Evolutionary conservation across 805 yeast genomes (phyloP).

Genomic region (Hanseniaspora vineae): DNA sequence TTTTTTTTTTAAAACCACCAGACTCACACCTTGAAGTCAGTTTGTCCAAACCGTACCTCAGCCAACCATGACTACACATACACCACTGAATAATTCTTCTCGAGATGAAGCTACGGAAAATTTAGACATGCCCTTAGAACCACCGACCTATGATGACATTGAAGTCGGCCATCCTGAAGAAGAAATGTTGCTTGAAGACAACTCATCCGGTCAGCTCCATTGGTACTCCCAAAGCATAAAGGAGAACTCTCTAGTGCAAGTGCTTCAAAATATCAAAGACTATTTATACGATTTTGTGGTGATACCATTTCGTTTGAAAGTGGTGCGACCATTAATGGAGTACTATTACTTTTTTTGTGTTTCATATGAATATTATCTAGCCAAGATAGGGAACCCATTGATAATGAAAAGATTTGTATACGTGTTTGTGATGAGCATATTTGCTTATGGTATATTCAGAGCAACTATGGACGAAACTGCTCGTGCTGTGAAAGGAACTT

Average conservation of each 20-base stretch:
- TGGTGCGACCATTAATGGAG: slow-evolving; percentile 37
- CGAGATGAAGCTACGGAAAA: no score
- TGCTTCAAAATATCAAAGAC: slow-evolving; percentile 9
- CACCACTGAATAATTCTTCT: no score
- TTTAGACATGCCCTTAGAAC: not conserved
- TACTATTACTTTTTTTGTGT: slow-evolving; percentile 22
- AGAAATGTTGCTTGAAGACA: slow-evolving; percentile 2
- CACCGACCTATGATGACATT: not conserved
- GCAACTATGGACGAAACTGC: slow-evolving; percentile 35
- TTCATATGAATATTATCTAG: slow-evolving; percentile 43
- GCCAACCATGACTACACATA: no score
- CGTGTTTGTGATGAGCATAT: slow-evolving; percentile 46
- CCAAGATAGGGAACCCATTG: slow-evolving; percentile 72
- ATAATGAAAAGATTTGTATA: slow-evolving; percentile 68
- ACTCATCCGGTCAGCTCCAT: not conserved
- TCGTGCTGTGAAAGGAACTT: slow-evolving; percentile 37
- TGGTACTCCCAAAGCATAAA: not conserved
- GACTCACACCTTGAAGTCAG: no score
- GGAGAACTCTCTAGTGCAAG: not conserved
- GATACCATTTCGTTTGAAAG: slow-evolving; percentile 26
- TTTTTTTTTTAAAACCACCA: no score
- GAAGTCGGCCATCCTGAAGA: not conserved
- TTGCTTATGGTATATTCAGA: slow-evolving; percentile 44
- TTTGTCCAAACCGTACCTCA: no score
- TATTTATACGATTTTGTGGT: slow-evolving; percentile 22